Percentiles rank a stretch among this genome's conserved stretches.
These are phyloP conservation scores for Obelidium mucronatum DNA, from an alignment of 192 early-diverging fungal species.

Conservation along the genomic window DNA sequence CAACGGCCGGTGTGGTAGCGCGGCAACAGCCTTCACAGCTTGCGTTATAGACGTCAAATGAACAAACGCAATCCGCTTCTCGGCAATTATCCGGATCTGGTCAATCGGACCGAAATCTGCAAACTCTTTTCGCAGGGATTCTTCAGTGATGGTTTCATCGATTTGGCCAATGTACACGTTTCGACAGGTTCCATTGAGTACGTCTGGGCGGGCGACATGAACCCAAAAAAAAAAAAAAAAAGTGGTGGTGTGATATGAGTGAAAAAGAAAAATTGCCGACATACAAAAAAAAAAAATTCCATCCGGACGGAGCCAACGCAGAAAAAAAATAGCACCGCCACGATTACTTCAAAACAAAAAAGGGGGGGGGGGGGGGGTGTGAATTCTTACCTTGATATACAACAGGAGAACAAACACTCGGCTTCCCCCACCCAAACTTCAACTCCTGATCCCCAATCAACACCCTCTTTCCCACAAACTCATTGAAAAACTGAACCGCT, in stretches of 20 bases:
- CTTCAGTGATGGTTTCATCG: slow-evolving; percentile 68
- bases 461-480: slow-evolving; percentile 57
- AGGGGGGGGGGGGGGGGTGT: too few relatives aligned
- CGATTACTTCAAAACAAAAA: too few relatives aligned
- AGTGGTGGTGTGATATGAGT: neutral
- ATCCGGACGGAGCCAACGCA: too few relatives aligned
- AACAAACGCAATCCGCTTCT: slow-evolving; percentile 85
- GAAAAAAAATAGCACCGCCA: too few relatives aligned
- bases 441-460: slow-evolving; percentile 66
- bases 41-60: slow-evolving; percentile 74
- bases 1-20: slow-evolving; percentile 59
- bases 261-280: neutral
- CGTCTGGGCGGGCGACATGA: too few relatives aligned
- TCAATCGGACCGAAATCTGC: slow-evolving; percentile 77
- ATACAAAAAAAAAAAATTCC: neutral
- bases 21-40: slow-evolving; percentile 78
- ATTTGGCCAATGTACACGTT: slow-evolving; percentile 84
- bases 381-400: slow-evolving; percentile 60
- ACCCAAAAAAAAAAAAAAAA: neutral
- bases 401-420: slow-evolving; percentile 55
- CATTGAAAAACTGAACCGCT: slow-evolving; percentile 68
- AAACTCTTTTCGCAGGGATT: slow-evolving; percentile 62
- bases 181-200: slow-evolving; percentile 74
- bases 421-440: slow-evolving; percentile 80
- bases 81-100: slow-evolving; percentile 70